These are phyloP conservation scores for Phaeosphaeria sp. DNA, from an alignment of 2,329 filamentous ascomycete genomes.

Conservation along the genomic window DNA sequence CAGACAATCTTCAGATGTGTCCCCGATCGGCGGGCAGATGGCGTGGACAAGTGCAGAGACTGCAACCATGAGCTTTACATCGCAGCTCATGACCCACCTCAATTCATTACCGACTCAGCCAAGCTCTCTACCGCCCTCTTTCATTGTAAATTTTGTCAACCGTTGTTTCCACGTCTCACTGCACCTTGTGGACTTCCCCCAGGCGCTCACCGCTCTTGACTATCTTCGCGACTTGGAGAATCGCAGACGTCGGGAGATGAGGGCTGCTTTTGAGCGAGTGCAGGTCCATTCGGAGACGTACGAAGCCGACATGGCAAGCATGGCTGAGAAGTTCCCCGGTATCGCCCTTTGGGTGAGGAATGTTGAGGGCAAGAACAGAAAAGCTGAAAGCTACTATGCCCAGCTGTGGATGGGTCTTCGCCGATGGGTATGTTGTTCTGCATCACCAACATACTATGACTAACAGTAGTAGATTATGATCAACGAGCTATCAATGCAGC, in stretches of 20 bases:
- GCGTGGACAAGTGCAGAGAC: slow-evolving; percentile 43
- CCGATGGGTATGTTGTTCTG: slow-evolving; percentile 62
- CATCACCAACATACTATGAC: slow-evolving; percentile 4
- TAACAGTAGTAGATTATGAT: slow-evolving; percentile 60
- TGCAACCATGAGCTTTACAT: slow-evolving; percentile 56
- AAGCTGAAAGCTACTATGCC: slow-evolving; percentile 57
- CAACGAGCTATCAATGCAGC: slow-evolving; percentile 67
- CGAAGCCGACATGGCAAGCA: slow-evolving; percentile 53
- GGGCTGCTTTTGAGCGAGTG: slow-evolving; percentile 60
- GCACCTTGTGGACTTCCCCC: slow-evolving; percentile 67
- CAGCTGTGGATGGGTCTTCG: slow-evolving; percentile 67
- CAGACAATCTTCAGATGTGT: slow-evolving; percentile 21
- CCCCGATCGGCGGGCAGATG: slow-evolving; percentile 36
- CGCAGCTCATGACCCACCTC: slow-evolving; percentile 62
- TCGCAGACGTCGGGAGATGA: slow-evolving; percentile 64
- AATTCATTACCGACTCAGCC: slow-evolving; percentile 65
- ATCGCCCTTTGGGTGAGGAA: slow-evolving; percentile 63
- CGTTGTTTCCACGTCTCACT: slow-evolving; percentile 64
- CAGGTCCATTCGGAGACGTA: slow-evolving; percentile 58
- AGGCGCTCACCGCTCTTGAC: slow-evolving; percentile 69
- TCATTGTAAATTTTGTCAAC: slow-evolving; percentile 67
- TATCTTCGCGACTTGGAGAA: slow-evolving; percentile 70
- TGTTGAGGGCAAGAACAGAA: slow-evolving; percentile 53
- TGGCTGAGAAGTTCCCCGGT: slow-evolving; percentile 60
- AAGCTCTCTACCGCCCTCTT: slow-evolving; percentile 66